phyloP scores from a whole-genome alignment of 2,329 filamentous ascomycete species.

The Sporothrix schenckii region DNA sequence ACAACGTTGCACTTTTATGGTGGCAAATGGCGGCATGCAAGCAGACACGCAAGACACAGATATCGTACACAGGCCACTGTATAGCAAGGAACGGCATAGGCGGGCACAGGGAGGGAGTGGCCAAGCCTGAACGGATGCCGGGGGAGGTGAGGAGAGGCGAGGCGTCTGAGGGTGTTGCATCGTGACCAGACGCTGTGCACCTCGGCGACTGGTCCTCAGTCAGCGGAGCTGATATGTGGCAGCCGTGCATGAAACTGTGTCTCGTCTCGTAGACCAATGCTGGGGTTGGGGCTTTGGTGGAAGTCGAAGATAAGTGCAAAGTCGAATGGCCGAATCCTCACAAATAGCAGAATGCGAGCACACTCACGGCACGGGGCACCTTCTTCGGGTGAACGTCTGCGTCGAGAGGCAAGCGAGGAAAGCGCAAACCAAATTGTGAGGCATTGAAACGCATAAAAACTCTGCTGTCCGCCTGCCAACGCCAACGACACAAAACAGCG shows the following conservation, averaged over 20 bases:
- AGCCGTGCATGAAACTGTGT: neutral
- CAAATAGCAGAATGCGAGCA: neutral
- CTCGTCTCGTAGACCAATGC: neutral
- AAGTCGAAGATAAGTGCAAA: neutral
- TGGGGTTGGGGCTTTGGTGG: neutral
- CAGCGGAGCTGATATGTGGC: neutral
- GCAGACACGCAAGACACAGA: neutral
- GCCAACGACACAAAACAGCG: neutral
- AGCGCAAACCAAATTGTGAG: neutral
- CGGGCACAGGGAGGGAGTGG: neutral
- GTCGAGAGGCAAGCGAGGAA: conserved; percentile 10
- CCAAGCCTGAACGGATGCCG: neutral
- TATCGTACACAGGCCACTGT: neutral
- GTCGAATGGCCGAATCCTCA: neutral
- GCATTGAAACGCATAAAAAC: neutral
- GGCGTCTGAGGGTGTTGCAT: neutral
- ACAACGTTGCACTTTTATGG: neutral
- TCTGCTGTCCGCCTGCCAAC: neutral
- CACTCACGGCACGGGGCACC: neutral
- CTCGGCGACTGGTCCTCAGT: neutral
- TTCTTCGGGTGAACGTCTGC: neutral
- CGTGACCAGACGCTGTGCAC: neutral
- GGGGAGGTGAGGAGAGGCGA: neutral
- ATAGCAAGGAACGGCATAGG: neutral
- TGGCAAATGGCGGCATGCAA: neutral